Evolutionary conservation across 2,329 filamentous ascomycete species (phyloP), one percentile per base, ranked within the genome.

Genomic region (Fusarium humuli): DNA sequence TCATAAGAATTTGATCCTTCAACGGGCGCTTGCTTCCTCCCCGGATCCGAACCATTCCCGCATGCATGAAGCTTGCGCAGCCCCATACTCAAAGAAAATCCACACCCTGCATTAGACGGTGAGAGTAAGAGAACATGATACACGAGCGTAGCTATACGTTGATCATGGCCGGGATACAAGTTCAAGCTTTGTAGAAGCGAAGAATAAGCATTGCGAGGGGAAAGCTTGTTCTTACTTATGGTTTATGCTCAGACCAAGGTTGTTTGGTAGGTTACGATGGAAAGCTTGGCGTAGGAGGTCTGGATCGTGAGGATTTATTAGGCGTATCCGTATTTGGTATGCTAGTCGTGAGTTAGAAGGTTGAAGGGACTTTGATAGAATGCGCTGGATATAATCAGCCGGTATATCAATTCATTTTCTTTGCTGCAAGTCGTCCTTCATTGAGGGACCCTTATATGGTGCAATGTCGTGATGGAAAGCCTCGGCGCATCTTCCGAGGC

Each of bases 161-260:
- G 7, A 30, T n/a, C 12, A 50, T 40, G 40, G 65, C 63, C 65
- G 65, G 22, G 14, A 30, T 47, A 45, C 46, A 23, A 53, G 50
- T 59, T 61, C 65, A 69, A 69, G 66, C 65, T 65, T 69, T 69
- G 14, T 25, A 18, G 47, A 37, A 22, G 41, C 14, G 30, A 37
- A 10, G 8, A 50, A 61, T 7, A 65, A 61, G 61, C 65, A 46
- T 69, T 52, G 6, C 5, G 20, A 34, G 18, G 14, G 25, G 42
- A 66, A 69, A 57, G 66, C 66, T 69, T 40, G 22, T 55, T 34
- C 34, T 61, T 41, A 6, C 20, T 13, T 53, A 47, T 44, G 37
- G 56, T 52, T 61, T 56, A 46, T 53, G 22, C 46, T 25, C 42
- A 34, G 29, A 46, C 12, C 20, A 29, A 25, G 40, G 32, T 20